A percentile compares a stretch with the other conserved stretches of the same genome.
Evolutionary conservation across 2,329 filamentous ascomycete genomes (phyloP).

Genomic region (Trichophyton rubrum): DNA sequence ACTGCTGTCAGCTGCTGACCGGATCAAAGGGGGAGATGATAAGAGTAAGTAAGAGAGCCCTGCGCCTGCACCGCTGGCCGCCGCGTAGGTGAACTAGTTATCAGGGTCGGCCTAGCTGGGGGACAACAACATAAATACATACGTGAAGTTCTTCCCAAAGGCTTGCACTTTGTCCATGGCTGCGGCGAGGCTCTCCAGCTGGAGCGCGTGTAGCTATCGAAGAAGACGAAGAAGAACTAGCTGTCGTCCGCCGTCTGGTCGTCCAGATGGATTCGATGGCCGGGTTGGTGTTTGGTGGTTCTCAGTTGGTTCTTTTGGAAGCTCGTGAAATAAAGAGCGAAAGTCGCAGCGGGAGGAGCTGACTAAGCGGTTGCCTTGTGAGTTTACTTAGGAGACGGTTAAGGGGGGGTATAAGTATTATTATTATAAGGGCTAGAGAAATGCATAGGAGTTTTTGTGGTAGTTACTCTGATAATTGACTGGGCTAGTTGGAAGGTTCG

Average conservation of each 20-base stretch:
- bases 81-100: too few species aligned
- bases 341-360: too few species aligned
- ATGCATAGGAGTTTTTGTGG: too few species aligned
- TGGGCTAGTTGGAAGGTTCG: too few species aligned
- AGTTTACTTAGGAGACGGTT: too few species aligned
- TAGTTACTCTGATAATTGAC: too few species aligned
- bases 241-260: neutral
- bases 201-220: neutral
- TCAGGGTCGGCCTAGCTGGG: neutral
- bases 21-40: neutral
- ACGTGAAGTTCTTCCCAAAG: conserved; percentile 60
- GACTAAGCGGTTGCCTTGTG: too few species aligned
- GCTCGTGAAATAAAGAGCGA: too few species aligned
- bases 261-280: neutral
- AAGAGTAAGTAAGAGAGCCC: too few species aligned
- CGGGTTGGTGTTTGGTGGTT: neutral
- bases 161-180: conserved; percentile 57
- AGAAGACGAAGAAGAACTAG: neutral
- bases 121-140: conserved; percentile 12
- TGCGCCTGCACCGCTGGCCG: neutral
- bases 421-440: too few species aligned
- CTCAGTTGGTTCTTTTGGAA: neutral
- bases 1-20: neutral
- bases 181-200: neutral
- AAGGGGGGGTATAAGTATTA: too few species aligned